These are phyloP conservation scores for Penicillium malachiteum DNA, from an alignment of 495 filamentous ascomycete species.

Conservation along the genomic window DNA sequence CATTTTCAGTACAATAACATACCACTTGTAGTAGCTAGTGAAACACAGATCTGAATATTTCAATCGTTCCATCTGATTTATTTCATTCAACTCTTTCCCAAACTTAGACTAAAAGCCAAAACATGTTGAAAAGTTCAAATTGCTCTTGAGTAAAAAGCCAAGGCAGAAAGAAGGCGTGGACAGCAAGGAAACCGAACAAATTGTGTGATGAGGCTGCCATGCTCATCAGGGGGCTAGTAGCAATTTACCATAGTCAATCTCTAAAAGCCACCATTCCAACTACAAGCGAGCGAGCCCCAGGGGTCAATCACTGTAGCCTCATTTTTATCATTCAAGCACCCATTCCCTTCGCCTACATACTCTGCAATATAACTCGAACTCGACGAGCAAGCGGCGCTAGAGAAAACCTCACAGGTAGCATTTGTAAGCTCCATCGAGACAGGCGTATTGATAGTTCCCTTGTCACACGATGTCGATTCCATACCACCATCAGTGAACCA, in stretches of 20 bases:
- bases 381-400: not conserved
- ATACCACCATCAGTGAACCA: not conserved
- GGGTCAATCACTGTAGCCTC: not conserved
- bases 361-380: not conserved
- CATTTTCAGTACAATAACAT: no score
- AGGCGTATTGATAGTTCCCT: not conserved
- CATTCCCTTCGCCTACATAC: not conserved
- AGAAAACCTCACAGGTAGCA: not conserved
- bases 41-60: no score
- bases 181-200: no score
- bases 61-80: no score
- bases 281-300: not conserved
- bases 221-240: no score
- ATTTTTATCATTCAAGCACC: not conserved
- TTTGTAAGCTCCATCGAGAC: not conserved
- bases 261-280: not conserved
- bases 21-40: no score
- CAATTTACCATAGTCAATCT: not conserved
- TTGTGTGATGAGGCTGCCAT: no score
- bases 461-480: not conserved
- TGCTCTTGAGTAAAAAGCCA: no score
- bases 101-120: no score
- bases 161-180: no score
- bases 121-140: no score
- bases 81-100: no score